These are phyloP conservation scores for Avena eriantha DNA, from an alignment of 176 grass and related monocot species.

Conservation along the genomic window DNA sequence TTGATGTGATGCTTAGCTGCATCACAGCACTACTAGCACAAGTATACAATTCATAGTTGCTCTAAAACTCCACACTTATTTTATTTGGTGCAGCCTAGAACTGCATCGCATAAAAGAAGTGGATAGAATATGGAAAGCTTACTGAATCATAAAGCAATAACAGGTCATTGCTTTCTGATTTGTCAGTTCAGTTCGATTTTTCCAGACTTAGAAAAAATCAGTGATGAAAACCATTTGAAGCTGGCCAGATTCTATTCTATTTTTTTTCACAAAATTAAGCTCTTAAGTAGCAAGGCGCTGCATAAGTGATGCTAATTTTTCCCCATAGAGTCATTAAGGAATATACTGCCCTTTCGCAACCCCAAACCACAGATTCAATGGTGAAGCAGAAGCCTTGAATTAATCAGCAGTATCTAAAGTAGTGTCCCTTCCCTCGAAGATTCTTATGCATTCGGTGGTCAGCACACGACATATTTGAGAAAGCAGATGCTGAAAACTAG, in stretches of 20 bases:
- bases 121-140: conserved; percentile 40
- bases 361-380: conserved; percentile 7
- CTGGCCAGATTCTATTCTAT: background rate
- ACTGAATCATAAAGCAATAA: conserved; percentile 5
- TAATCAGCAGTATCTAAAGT: conserved; percentile 40
- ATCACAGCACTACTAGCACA: conserved; percentile 39
- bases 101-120: conserved; percentile 6
- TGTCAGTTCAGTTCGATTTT: background rate
- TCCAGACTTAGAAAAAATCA: background rate
- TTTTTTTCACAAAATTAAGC: conserved; percentile 16
- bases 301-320: conserved; percentile 32
- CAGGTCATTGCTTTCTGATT: conserved; percentile 46
- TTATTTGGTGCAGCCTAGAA: conserved; percentile 31
- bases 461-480: conserved; percentile 29
- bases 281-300: conserved; percentile 33
- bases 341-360: conserved; percentile 38
- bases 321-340: conserved; percentile 39
- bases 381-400: conserved; percentile 33
- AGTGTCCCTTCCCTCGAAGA: conserved; percentile 17
- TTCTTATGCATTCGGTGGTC: conserved; percentile 38
- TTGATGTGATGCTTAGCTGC: conserved; percentile 30
- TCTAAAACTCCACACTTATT: background rate
- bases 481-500: conserved; percentile 44
- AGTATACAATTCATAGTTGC: conserved; percentile 13
- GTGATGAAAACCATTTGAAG: background rate